Conservation (phyloP, 257 asterid species). For the Nyctanthes arbortristis region DNA sequence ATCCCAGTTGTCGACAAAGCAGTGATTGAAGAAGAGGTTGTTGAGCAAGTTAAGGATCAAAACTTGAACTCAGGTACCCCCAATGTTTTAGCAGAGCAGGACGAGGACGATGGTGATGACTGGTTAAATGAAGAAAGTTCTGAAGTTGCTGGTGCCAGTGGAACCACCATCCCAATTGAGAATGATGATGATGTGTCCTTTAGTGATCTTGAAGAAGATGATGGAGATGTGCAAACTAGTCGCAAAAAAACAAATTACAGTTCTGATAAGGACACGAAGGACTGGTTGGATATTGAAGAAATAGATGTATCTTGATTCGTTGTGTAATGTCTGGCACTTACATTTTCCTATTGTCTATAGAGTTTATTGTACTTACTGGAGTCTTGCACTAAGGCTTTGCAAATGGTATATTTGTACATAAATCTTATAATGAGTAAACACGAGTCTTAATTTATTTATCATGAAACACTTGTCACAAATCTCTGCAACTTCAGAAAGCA, state of each 20-base stretch:
- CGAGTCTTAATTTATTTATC: slow-evolving; percentile 24
- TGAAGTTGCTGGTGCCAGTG: slow-evolving; percentile 40
- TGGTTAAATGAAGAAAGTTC: slow-evolving; percentile 89
- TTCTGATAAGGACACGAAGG: slow-evolving; percentile 74
- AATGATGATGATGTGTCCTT: slow-evolving; percentile 93
- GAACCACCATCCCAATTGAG: slow-evolving; percentile 52
- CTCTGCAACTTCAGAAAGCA: background rate
- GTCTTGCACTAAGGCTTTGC: slow-evolving; percentile 20
- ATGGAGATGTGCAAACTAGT: slow-evolving; percentile 52
- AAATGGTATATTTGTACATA: slow-evolving; percentile 33
- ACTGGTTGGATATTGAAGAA: slow-evolving; percentile 73
- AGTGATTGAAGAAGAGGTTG: slow-evolving; percentile 35
- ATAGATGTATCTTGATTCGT: slow-evolving; percentile 48
- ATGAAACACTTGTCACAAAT: background rate
- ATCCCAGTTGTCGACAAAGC: slow-evolving; percentile 40
- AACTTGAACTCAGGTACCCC: slow-evolving; percentile 9
- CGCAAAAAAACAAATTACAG: slow-evolving; percentile 47
- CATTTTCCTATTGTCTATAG: slow-evolving; percentile 29
- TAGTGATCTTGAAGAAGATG: slow-evolving; percentile 88
- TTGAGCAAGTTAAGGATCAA: slow-evolving; percentile 33
- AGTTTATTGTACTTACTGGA: no score
- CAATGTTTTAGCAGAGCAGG: slow-evolving; percentile 38
- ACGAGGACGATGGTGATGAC: slow-evolving; percentile 83
- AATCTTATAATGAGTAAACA: slow-evolving; percentile 22
- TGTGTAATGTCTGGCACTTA: slow-evolving; percentile 7